A percentile compares a stretch with the other conserved stretches of the same genome.
Conservation (phyloP, 2,329 filamentous ascomycete genomes). For the Pezizomycotina sp. region DNA sequence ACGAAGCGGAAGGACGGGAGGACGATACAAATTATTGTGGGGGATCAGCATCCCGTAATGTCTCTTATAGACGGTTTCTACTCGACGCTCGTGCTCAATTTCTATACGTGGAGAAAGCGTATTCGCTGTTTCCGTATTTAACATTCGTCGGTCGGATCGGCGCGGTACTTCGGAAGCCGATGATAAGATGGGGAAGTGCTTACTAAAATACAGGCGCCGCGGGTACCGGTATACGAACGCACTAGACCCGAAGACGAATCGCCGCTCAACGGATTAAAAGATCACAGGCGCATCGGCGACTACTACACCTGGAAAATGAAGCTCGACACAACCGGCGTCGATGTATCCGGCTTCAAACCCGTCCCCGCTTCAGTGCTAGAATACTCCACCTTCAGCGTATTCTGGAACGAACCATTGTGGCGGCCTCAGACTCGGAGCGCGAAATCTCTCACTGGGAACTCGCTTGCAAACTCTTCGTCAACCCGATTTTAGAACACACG, state of each 20-base stretch:
- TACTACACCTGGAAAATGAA: slow-evolving; percentile 11
- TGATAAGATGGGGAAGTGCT: background rate
- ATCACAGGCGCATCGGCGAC: slow-evolving; percentile 13
- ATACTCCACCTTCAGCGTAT: slow-evolving; percentile 10
- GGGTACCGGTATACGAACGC: slow-evolving; percentile 4
- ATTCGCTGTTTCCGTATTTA: slow-evolving; percentile 15
- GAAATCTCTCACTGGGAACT: background rate
- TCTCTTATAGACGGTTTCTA: slow-evolving; percentile 10
- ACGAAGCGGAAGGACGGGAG: background rate
- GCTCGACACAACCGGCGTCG: slow-evolving; percentile 9
- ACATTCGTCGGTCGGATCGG: slow-evolving; percentile 8
- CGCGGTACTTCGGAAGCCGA: slow-evolving; percentile 3
- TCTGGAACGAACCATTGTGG: slow-evolving; percentile 14
- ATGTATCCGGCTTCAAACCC: too few relatives aligned
- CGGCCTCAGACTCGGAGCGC: slow-evolving; percentile 1
- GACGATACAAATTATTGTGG: slow-evolving; percentile 2
- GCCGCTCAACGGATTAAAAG: slow-evolving; percentile 9
- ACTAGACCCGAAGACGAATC: slow-evolving; percentile 10
- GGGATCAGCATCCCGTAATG: too few relatives aligned
- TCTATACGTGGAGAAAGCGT: slow-evolving; percentile 15
- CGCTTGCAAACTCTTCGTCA: background rate
- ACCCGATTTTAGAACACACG: background rate
- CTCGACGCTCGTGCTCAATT: slow-evolving; percentile 15
- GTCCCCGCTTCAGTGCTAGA: slow-evolving; percentile 6
- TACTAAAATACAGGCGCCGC: slow-evolving; percentile 10